These are phyloP conservation scores for Hippophae gyantsensis DNA, from an alignment of 306 rosid species.

Conservation along the genomic window DNA sequence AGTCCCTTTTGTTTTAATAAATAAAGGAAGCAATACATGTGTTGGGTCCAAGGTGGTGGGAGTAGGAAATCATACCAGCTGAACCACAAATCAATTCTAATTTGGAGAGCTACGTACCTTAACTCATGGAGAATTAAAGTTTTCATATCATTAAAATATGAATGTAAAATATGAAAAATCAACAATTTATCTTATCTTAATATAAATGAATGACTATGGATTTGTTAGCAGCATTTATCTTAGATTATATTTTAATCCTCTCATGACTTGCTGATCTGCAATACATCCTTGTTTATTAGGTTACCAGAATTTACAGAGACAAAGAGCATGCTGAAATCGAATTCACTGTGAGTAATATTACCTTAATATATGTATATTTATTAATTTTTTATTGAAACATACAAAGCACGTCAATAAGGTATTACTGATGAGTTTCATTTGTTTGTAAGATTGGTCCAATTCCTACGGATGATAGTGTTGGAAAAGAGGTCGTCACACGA, in stretches of 20 bases:
- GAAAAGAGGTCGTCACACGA: slow-evolving; percentile 75
- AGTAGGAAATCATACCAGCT: too few relatives aligned
- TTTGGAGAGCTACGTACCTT: too few relatives aligned
- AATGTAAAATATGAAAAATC: too few relatives aligned
- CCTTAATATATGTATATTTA: neutral
- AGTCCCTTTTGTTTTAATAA: too few relatives aligned
- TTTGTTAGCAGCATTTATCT: neutral
- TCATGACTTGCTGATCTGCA: slow-evolving; percentile 8
- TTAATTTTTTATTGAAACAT: neutral
- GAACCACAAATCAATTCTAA: too few relatives aligned
- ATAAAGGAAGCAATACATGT: too few relatives aligned
- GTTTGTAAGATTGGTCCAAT: slow-evolving; percentile 79
- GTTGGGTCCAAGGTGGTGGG: too few relatives aligned
- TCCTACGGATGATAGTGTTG: slow-evolving; percentile 63
- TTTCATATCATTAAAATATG: too few relatives aligned
- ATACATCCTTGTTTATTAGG: slow-evolving; percentile 31
- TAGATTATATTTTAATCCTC: neutral
- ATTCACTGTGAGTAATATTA: slow-evolving; percentile 58
- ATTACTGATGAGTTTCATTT: slow-evolving; percentile 22
- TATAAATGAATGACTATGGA: too few relatives aligned
- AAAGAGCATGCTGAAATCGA: slow-evolving; percentile 87
- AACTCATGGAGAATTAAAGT: too few relatives aligned
- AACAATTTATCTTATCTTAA: neutral
- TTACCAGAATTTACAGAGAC: slow-evolving; percentile 67
- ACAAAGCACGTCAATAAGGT: too few relatives aligned